phyloP scores from a whole-genome alignment of 371 early-diverging fungal species.

The Ecytonucleospora hepatopenaei region DNA sequence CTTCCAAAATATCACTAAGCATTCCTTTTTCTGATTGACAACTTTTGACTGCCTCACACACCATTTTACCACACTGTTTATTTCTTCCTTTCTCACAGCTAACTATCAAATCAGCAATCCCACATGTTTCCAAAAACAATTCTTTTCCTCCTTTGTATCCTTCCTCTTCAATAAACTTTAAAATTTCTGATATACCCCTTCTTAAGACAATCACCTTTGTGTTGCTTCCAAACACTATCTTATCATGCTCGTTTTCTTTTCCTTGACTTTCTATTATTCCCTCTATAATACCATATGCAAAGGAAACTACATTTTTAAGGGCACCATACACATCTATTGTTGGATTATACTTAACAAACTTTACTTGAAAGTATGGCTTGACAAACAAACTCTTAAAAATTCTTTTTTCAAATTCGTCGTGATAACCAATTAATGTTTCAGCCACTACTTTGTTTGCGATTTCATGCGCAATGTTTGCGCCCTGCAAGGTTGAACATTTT shows the following conservation, averaged over 20 bases:
- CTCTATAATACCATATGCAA: constrained; percentile 85
- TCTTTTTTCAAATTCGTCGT: constrained; percentile 62
- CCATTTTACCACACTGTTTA: constrained; percentile 62
- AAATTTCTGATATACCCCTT: constrained; percentile 83
- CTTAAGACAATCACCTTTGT: constrained; percentile 89
- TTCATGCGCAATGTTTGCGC: constrained; percentile 93
- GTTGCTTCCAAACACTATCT: constrained; percentile 80
- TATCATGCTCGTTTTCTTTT: constrained; percentile 48
- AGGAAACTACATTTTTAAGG: constrained; percentile 89
- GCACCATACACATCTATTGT: constrained; percentile 92
- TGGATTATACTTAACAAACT: constrained; percentile 64
- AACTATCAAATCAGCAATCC: constrained; percentile 73
- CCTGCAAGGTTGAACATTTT: constrained; percentile 72
- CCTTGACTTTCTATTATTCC: no score
- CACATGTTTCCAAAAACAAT: constrained; percentile 71
- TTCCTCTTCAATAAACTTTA: constrained; percentile 71
- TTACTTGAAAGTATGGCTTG: constrained; percentile 69
- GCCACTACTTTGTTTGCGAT: constrained; percentile 79
- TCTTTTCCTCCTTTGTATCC: constrained; percentile 53
- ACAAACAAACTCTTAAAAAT: constrained; percentile 64
- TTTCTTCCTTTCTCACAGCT: constrained; percentile 90
- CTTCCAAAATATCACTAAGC: not conserved
- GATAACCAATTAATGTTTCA: constrained; percentile 74
- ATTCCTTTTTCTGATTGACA: not conserved
- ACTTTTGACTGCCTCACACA: not conserved